phyloP scores from a whole-genome alignment of 345 rosid genomes.

The Limnanthes douglasii region DNA sequence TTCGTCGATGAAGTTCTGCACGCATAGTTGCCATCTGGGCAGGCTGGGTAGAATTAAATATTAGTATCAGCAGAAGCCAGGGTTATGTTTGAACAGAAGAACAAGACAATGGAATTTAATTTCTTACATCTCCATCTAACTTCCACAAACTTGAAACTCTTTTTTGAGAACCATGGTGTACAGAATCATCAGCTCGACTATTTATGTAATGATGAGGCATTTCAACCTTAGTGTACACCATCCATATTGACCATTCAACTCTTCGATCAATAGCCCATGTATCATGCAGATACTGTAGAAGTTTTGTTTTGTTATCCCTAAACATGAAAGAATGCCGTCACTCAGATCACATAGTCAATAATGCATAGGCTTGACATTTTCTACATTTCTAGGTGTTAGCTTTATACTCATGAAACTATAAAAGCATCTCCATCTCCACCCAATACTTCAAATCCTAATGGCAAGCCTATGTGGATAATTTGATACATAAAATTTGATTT shows the following conservation, averaged over 20 bases:
- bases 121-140: conserved; percentile 52
- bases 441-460: no score
- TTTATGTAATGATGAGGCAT: conserved; percentile 86
- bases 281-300: conserved; percentile 52
- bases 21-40: conserved; percentile 67
- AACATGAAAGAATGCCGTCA: conserved; percentile 16
- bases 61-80: conserved; percentile 1
- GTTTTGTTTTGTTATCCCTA: conserved; percentile 51
- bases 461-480: no score
- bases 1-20: conserved; percentile 91
- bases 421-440: no score
- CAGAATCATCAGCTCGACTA: conserved; percentile 53
- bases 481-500: no score
- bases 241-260: conserved; percentile 99
- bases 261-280: conserved; percentile 71
- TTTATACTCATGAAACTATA: no score
- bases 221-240: conserved; percentile 87
- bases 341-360: no score
- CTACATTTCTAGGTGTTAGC: no score
- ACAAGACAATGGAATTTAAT: conserved; percentile 7
- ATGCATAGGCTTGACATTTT: no score
- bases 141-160: conserved; percentile 54
- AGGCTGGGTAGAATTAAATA: conserved; percentile 36
- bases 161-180: conserved; percentile 37
- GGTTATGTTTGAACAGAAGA: conserved; percentile 2